Evolutionary conservation across 2,329 filamentous ascomycete species (phyloP), one percentile per base, ranked within the genome.

Genomic region (Penicillium sumatraense): DNA sequence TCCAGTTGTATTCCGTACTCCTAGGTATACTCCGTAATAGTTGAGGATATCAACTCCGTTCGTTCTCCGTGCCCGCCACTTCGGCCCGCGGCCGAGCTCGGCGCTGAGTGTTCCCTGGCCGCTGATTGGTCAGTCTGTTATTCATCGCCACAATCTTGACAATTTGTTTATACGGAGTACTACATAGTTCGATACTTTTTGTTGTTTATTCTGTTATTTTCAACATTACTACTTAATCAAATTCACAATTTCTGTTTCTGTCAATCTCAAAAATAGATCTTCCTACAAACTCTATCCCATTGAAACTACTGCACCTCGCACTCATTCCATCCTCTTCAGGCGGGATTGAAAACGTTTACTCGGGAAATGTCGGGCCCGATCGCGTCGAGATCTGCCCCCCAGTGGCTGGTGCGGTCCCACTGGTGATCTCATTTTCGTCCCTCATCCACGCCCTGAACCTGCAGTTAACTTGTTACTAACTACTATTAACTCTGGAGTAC

Each of bases 351-450:
- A 45, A 45, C 41, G 41, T 45, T 45, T 6, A 38, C 41, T 46
- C 42, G 42, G 42, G 42, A 46, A 46, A 29, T 46, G 10, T 46
- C 42, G 42, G 42, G 42, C 18, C 26, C 23, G n/a, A 11, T 45
- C 41, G 41, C 21, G 41, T 31, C 41, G 14, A 45, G 41, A 45
- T 27, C 24, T 16, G 3, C 38, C 35, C 40, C 24, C 41, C 41
- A n/a, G 41, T 45, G 41, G 41, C 41, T 45, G 41, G 41, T 45
- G 42, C 42, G 42, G 42, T 27, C 42, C 42, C 31, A 16, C 13
- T 9, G n/a, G 16, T 46, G 42, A 46, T 31, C 42, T 46, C 42
- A 46, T 46, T 46, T 27, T 44, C n/a, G 21, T 44, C 40, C 21
- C 40, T 26, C 40, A 27, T 26, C 21, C n/a, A n/a, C n/a, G n/a